A percentile compares a stretch with the other conserved stretches of the same genome.
phyloP scores from a whole-genome alignment of 2,329 filamentous ascomycete genomes.

The Colletotrichum higginsianum region DNA sequence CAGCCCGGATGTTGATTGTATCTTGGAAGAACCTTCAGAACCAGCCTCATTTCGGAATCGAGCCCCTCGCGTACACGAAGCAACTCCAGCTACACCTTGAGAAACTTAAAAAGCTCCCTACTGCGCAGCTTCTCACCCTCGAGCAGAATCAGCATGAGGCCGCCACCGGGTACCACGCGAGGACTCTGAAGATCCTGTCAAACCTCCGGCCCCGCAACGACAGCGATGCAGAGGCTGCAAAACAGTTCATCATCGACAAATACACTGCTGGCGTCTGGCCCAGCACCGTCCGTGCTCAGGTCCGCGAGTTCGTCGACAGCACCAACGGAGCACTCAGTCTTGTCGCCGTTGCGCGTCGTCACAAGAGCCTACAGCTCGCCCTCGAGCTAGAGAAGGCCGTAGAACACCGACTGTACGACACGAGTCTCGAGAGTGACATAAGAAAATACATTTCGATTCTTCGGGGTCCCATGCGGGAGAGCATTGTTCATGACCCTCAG shows the following conservation, averaged over 20 bases:
- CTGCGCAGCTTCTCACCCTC: conserved; percentile 67
- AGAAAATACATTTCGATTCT: conserved; percentile 67
- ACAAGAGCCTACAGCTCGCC: conserved; percentile 71
- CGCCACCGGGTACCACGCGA: conserved; percentile 60
- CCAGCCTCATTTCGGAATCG: conserved; percentile 57
- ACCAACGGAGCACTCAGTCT: conserved; percentile 50
- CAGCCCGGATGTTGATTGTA: conserved; percentile 55
- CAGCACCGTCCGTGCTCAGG: conserved; percentile 57
- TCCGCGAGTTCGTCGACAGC: conserved; percentile 34
- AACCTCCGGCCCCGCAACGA: conserved; percentile 46
- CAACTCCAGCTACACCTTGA: conserved; percentile 65
- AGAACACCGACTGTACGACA: conserved; percentile 62
- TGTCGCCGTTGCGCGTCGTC: conserved; percentile 61
- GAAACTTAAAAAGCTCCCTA: conserved; percentile 65
- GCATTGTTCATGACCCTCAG: conserved; percentile 41
- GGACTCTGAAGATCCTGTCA: conserved; percentile 46
- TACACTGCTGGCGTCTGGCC: conserved; percentile 70
- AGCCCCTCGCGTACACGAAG: conserved; percentile 67
- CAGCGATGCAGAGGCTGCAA: conserved; percentile 19
- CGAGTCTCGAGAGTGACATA: conserved; percentile 54
- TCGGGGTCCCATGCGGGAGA: conserved; percentile 53
- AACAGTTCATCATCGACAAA: conserved; percentile 52
- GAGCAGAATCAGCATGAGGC: conserved; percentile 69
- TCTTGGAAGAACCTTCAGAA: conserved; percentile 63
- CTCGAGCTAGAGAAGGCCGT: conserved; percentile 69